Conservation (phyloP, 768 basidiomycete species). For the Pulveroboletus sp. region DNA sequence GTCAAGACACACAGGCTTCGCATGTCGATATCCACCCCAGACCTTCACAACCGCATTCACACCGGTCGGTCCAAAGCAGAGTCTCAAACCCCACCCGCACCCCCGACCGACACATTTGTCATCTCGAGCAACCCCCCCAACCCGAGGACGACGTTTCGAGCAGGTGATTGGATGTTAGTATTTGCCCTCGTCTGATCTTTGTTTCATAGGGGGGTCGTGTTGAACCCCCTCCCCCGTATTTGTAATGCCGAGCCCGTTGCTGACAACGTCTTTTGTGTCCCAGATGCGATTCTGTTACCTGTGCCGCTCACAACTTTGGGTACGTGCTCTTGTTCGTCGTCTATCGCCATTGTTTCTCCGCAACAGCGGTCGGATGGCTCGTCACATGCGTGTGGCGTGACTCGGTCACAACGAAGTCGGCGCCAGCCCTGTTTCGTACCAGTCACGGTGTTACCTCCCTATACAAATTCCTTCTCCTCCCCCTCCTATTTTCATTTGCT, state of each 20-base stretch:
- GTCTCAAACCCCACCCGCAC: background rate
- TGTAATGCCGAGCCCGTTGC: background rate
- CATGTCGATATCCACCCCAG: conserved; percentile 32
- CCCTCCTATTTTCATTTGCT: conserved; percentile 27
- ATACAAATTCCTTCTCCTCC: conserved; percentile 21
- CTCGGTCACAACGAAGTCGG: background rate
- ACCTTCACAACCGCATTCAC: conserved; percentile 25
- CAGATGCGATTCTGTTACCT: conserved; percentile 64
- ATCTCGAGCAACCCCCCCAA: conserved; percentile 71
- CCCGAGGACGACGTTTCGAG: conserved; percentile 58
- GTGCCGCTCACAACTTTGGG: conserved; percentile 85
- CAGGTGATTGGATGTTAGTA: conserved; percentile 76
- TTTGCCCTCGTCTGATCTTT: conserved; percentile 19
- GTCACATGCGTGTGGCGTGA: conserved; percentile 2
- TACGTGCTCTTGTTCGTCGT: conserved; percentile 36
- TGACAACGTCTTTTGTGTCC: conserved; percentile 3
- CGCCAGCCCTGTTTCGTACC: conserved; percentile 11
- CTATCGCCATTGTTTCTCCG: conserved; percentile 6
- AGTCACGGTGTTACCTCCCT: conserved; percentile 16
- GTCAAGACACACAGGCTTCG: conserved; percentile 23
- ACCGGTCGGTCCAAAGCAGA: conserved; percentile 1
- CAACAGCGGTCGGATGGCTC: conserved; percentile 1
- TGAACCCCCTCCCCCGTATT: conserved; percentile 10
- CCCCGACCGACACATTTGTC: conserved; percentile 40
- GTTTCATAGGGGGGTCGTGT: conserved; percentile 11